Evolutionary conservation across 192 early-diverging fungal genomes (phyloP).

Genomic region (Oehlia diaphana): DNA sequence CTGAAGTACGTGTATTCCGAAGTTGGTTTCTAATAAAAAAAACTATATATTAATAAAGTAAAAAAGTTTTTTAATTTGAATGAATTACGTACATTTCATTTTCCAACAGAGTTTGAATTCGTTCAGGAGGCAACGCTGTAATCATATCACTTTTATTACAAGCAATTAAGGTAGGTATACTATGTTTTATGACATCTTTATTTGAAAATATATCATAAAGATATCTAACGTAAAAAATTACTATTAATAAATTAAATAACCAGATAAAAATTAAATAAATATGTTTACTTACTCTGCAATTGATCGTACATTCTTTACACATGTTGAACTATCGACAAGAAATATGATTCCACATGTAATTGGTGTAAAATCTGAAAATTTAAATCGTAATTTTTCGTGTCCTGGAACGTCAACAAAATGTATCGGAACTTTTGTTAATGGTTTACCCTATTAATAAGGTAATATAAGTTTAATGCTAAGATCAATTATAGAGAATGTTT

Average conservation of each 20-base stretch:
- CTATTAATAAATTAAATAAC: background rate
- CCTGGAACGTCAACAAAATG: slow-evolving; percentile 85
- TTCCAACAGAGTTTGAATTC: slow-evolving; percentile 70
- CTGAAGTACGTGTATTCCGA: slow-evolving; percentile 65
- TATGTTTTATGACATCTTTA: slow-evolving; percentile 52
- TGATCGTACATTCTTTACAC: slow-evolving; percentile 50
- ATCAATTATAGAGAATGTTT: background rate
- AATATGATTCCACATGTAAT: slow-evolving; percentile 73
- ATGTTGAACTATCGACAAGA: slow-evolving; percentile 73
- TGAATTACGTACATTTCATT: slow-evolving; percentile 63
- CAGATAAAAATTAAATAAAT: background rate
- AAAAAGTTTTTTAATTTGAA: background rate
- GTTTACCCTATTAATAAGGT: background rate
- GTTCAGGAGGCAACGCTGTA: slow-evolving; percentile 64
- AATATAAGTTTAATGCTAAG: background rate
- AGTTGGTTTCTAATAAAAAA: slow-evolving; percentile 54
- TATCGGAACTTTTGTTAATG: slow-evolving; percentile 38
- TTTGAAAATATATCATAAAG: slow-evolving; percentile 82
- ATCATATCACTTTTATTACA: slow-evolving; percentile 87
- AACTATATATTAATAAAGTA: background rate
- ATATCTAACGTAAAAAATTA: slow-evolving; percentile 35
- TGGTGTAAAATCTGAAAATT: slow-evolving; percentile 67
- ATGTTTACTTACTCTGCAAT: slow-evolving; percentile 60
- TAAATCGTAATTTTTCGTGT: slow-evolving; percentile 80
- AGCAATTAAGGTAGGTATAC: slow-evolving; percentile 67